Conservation (phyloP, 2,329 filamentous ascomycete species). For the Celoporthe dispersa region DNA sequence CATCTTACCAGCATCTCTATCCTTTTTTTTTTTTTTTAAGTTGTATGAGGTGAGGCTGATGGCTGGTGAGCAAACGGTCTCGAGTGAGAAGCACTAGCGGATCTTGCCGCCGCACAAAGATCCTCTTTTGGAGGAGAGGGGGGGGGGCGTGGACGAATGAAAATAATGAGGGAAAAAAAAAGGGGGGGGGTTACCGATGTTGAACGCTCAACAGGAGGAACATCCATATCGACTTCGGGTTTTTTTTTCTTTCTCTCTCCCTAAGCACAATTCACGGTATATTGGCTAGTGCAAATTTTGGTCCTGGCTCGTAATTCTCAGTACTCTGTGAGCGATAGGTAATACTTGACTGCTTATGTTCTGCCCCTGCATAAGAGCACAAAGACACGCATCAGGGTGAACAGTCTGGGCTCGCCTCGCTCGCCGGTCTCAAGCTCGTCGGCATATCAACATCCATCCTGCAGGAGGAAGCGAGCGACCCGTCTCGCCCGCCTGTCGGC, state of each 20-base stretch:
- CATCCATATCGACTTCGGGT: background rate
- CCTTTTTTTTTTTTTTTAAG: background rate
- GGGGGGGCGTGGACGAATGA: too few relatives aligned
- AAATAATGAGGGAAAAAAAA: too few relatives aligned
- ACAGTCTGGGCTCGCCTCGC: too few relatives aligned
- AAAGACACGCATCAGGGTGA: background rate
- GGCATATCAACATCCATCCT: slow-evolving; percentile 14
- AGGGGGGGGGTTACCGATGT: background rate
- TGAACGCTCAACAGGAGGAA: background rate
- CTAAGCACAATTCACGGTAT: background rate
- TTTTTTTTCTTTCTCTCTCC: background rate
- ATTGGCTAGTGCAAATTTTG: background rate
- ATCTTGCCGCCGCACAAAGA: background rate
- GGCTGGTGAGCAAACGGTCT: background rate
- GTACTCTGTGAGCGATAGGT: background rate
- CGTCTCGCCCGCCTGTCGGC: background rate
- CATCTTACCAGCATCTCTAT: background rate
- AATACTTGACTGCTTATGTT: background rate
- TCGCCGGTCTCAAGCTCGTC: slow-evolving; percentile 6
- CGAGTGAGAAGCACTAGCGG: background rate
- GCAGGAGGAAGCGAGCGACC: background rate
- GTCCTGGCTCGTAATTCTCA: background rate
- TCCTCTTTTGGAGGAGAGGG: background rate
- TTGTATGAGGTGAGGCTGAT: background rate
- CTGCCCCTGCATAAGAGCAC: background rate